Conservation (phyloP, 164 flowering plant genomes). For the Cinnamomum chago region DNA sequence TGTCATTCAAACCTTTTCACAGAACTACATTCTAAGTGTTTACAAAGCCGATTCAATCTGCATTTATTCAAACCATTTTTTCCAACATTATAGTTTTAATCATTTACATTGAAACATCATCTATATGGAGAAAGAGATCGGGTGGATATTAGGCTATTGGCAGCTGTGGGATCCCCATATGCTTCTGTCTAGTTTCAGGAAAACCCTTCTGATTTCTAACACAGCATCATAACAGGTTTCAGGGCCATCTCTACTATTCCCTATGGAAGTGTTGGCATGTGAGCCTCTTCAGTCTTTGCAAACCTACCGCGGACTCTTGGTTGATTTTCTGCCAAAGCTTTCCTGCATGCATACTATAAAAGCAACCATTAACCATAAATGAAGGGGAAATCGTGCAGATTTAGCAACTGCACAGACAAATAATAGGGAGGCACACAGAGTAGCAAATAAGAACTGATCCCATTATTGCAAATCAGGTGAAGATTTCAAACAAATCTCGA, state of each 20-base stretch:
- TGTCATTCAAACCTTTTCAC: not conserved
- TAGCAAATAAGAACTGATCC: not conserved
- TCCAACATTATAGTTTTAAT: not conserved
- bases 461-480: not conserved
- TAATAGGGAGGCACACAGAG: not conserved
- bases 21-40: not conserved
- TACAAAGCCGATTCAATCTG: not conserved
- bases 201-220: not conserved
- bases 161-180: not conserved
- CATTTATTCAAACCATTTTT: not conserved
- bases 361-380: not conserved
- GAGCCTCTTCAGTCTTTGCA: constrained; percentile 77
- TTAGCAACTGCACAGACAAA: constrained; percentile 1
- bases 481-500: not conserved
- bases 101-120: not conserved
- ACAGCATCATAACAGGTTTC: not conserved
- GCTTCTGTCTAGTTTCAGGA: not conserved
- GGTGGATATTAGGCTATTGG: not conserved
- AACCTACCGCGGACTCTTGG: constrained; percentile 97
- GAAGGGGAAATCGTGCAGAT: not conserved
- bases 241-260: not conserved
- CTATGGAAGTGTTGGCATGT: constrained; percentile 5
- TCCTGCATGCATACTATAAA: constrained; percentile 97
- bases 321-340: constrained; percentile 95
- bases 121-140: not conserved